These are phyloP conservation scores for Dionaea muscipula DNA, from an alignment of 179 eudicot species.

Conservation along the genomic window DNA sequence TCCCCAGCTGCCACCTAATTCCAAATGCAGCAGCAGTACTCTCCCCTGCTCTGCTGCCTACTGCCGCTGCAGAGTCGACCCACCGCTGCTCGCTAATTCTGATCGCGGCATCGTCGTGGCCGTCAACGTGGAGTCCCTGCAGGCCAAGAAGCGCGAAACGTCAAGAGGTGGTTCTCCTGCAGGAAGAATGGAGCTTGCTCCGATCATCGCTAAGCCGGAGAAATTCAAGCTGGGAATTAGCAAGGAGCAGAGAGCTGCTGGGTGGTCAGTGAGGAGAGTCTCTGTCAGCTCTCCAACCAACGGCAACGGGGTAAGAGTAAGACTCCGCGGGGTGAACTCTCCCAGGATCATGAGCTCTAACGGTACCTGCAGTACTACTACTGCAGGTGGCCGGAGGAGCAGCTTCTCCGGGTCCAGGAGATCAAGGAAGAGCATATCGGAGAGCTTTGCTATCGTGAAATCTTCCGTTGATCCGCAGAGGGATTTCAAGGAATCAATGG, in stretches of 20 bases:
- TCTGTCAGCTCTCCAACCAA: background rate
- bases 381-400: conserved; percentile 1
- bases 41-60: background rate
- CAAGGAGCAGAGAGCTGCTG: background rate
- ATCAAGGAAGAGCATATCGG: conserved; percentile 18
- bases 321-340: background rate
- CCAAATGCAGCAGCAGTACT: background rate
- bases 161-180: background rate
- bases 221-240: no score
- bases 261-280: background rate
- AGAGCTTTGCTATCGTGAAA: conserved; percentile 41
- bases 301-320: background rate
- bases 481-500: conserved; percentile 48
- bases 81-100: background rate
- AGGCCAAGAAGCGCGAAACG: background rate
- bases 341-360: background rate
- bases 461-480: conserved; percentile 35
- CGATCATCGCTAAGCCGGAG: conserved; percentile 5
- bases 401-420: background rate
- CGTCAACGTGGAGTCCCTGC: conserved; percentile 6
- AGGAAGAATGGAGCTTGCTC: background rate
- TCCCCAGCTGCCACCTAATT: background rate
- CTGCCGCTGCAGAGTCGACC: background rate
- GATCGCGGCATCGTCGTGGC: background rate
- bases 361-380: no score